Percentiles rank a stretch among this genome's conserved stretches.
These are phyloP conservation scores for Geranium incanum DNA, from an alignment of 441 rosid species.

Conservation along the genomic window DNA sequence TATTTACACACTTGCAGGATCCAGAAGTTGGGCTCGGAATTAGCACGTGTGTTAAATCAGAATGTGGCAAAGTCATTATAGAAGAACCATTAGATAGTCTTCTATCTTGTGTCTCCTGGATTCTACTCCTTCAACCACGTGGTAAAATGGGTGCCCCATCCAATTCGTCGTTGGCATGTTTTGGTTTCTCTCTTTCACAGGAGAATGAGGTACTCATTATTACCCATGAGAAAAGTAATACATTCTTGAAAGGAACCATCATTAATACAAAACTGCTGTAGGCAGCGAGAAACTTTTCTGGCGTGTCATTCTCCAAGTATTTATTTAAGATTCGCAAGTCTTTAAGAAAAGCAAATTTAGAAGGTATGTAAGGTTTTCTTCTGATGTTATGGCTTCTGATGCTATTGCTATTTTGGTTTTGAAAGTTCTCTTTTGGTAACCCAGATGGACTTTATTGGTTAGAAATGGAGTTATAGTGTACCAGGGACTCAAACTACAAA, in stretches of 20 bases:
- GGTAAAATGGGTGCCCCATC: conserved; percentile 33
- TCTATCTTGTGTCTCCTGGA: conserved; percentile 65
- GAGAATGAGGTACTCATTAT: conserved; percentile 53
- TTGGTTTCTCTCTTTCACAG: conserved; percentile 82
- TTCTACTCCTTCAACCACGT: conserved; percentile 53
- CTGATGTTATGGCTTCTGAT: neutral
- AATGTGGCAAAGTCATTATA: conserved; percentile 39
- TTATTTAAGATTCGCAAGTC: conserved; percentile 46
- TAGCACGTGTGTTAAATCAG: conserved; percentile 43
- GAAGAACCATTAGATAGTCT: conserved; percentile 73
- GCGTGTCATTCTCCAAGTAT: conserved; percentile 49
- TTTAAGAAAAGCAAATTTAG: conserved; percentile 40
- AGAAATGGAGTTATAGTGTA: neutral
- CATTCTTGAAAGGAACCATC: conserved; percentile 9
- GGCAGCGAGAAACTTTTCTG: conserved; percentile 43
- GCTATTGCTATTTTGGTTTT: neutral
- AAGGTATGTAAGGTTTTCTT: conserved; percentile 40
- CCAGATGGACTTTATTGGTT: neutral
- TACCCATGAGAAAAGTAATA: conserved; percentile 16
- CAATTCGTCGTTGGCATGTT: conserved; percentile 48
- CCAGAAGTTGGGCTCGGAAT: conserved; percentile 45
- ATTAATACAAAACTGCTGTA: conserved; percentile 29
- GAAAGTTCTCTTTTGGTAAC: too few relatives aligned
- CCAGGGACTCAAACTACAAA: neutral
- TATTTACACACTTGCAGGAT: conserved; percentile 35